Conservation (phyloP, 2,329 filamentous ascomycete species). For the Geosmithia flava region DNA sequence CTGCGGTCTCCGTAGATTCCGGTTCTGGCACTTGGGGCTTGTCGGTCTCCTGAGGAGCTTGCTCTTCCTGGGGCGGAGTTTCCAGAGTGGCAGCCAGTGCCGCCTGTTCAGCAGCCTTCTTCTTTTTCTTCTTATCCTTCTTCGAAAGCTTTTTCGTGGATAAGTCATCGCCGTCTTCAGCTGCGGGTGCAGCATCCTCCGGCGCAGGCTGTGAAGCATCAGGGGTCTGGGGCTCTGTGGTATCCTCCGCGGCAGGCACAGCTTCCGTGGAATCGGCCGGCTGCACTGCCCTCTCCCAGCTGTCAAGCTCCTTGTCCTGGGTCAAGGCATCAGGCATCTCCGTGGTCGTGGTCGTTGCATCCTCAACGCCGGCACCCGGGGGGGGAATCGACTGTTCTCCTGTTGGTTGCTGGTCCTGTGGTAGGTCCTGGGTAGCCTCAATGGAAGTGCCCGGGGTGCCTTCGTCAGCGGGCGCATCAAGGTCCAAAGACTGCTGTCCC, state of each 20-base stretch:
- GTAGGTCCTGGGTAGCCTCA: not conserved
- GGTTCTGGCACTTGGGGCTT: conserved; percentile 3
- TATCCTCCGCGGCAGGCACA: not conserved
- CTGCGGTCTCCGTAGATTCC: conserved; percentile 1
- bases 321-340: not conserved
- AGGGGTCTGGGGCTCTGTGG: not conserved
- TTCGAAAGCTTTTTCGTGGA: conserved; percentile 1
- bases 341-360: conserved; percentile 1
- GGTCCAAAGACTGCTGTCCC: conserved; percentile 2
- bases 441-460: conserved; percentile 1
- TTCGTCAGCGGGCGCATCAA: conserved; percentile 5
- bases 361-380: not conserved
- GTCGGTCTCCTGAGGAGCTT: not conserved
- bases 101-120: conserved; percentile 2
- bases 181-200: not conserved
- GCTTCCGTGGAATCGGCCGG: not conserved
- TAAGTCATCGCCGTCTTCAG: conserved; percentile 2
- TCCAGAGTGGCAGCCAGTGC: not conserved
- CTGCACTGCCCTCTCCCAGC: not conserved
- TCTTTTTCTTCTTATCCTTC: conserved; percentile 5
- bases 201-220: not conserved
- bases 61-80: not conserved
- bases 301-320: not conserved
- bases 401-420: not conserved
- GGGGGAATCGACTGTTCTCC: not conserved